Conservation (phyloP, 345 rosid genomes). For the Clausena lansium region DNA sequence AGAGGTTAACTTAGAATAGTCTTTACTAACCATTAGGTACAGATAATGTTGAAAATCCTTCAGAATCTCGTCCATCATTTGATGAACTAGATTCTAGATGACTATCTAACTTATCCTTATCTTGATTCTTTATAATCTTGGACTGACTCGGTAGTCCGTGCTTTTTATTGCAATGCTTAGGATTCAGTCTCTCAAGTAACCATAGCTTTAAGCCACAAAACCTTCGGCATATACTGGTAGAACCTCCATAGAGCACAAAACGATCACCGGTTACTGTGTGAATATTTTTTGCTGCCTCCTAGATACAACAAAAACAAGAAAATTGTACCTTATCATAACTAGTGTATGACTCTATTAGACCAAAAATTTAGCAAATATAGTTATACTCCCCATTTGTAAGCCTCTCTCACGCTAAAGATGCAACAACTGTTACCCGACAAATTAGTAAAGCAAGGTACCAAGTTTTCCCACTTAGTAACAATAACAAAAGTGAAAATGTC, state of each 20-base stretch:
- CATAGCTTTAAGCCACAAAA: constrained; percentile 31
- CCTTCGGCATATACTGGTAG: constrained; percentile 32
- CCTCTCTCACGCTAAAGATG: too few species aligned
- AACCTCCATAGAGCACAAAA: constrained; percentile 37
- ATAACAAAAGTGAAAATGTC: neutral
- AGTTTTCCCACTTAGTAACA: neutral
- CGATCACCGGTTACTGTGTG: constrained; percentile 24
- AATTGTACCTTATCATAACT: neutral
- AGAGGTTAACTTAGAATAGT: neutral
- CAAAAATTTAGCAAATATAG: neutral
- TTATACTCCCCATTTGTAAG: neutral
- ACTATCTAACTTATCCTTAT: constrained; percentile 16
- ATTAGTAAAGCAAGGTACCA: neutral
- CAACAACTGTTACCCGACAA: neutral
- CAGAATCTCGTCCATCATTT: constrained; percentile 25
- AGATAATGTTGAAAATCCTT: constrained; percentile 15
- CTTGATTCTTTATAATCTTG: constrained; percentile 33
- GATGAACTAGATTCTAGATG: constrained; percentile 32
- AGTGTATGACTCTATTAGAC: neutral
- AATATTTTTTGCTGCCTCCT: constrained; percentile 29
- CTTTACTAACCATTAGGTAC: constrained; percentile 23
- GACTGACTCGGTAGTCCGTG: constrained; percentile 29
- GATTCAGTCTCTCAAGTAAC: too few species aligned
- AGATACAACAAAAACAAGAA: constrained; percentile 20
- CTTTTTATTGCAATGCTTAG: constrained; percentile 29